phyloP scores from a whole-genome alignment of 345 rosid genomes.

The Aquilaria yunnanensis region DNA sequence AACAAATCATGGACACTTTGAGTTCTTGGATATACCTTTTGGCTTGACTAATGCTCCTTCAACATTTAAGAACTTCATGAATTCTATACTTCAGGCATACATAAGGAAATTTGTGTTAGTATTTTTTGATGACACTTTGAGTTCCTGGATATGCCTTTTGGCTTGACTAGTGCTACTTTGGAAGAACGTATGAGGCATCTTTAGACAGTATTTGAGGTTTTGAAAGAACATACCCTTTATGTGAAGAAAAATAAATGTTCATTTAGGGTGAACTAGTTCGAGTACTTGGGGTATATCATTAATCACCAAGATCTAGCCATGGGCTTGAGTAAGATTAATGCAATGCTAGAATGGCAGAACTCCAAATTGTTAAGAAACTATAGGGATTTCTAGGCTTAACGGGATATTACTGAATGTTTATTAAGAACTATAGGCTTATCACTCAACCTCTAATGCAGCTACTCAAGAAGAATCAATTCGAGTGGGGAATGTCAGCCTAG shows the following conservation, averaged over 20 bases:
- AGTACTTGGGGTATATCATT: constrained; percentile 4
- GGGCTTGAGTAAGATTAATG: not conserved
- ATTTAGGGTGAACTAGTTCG: not conserved
- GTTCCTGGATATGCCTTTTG: not conserved
- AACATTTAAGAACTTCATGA: not conserved
- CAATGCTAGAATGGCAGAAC: not conserved
- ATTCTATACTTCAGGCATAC: not conserved
- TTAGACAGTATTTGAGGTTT: not conserved
- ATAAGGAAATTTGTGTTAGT: not conserved
- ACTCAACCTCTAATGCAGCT: not conserved
- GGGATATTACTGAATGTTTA: not conserved
- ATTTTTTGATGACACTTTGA: not conserved
- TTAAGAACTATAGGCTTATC: not conserved
- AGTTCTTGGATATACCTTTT: not conserved
- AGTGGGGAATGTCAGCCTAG: not conserved
- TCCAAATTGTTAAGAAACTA: not conserved
- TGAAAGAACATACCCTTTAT: accelerated
- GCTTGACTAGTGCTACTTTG: not conserved
- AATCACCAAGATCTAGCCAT: not conserved
- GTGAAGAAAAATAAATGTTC: not conserved
- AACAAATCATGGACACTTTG: not conserved
- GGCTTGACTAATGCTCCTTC: not conserved
- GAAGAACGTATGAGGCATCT: not conserved
- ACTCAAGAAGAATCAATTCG: not conserved
- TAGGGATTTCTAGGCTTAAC: not conserved